These are phyloP conservation scores for Barbarea vulgaris DNA, from an alignment of 345 rosid genomes.

Conservation along the genomic window DNA sequence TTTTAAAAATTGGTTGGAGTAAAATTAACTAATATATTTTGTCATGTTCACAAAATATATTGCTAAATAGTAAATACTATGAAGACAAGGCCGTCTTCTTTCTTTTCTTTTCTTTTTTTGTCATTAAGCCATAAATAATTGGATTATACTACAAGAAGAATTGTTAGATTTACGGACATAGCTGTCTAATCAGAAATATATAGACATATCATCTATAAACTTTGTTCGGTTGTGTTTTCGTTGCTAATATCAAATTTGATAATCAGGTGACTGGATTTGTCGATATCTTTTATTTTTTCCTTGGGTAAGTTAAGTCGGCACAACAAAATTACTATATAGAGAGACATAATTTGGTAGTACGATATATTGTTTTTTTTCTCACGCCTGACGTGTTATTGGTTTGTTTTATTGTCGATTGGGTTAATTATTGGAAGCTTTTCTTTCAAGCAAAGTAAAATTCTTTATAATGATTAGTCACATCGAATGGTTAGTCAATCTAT, in stretches of 20 bases:
- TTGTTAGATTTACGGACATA: not conserved
- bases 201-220: not conserved
- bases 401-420: not conserved
- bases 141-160: not conserved
- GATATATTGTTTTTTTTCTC: not conserved
- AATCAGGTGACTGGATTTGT: conserved; percentile 25
- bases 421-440: conserved; percentile 32
- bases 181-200: not conserved
- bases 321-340: not conserved
- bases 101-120: too few relatives aligned
- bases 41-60: not conserved
- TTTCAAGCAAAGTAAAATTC: conserved; percentile 36
- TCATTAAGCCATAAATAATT: not conserved
- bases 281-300: not conserved
- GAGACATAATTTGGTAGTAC: conserved; percentile 9
- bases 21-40: not conserved
- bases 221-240: not conserved
- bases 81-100: too few relatives aligned
- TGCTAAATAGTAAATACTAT: not conserved
- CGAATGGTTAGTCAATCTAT: conserved; percentile 27
- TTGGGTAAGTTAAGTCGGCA: not conserved
- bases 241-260: conserved; percentile 10
- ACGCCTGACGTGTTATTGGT: not conserved
- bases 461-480: conserved; percentile 28
- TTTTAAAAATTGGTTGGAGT: not conserved